Base-by-base conservation (phyloP, 495 filamentous ascomycete genomes). In the Chaetomium cochliodes region DNA sequence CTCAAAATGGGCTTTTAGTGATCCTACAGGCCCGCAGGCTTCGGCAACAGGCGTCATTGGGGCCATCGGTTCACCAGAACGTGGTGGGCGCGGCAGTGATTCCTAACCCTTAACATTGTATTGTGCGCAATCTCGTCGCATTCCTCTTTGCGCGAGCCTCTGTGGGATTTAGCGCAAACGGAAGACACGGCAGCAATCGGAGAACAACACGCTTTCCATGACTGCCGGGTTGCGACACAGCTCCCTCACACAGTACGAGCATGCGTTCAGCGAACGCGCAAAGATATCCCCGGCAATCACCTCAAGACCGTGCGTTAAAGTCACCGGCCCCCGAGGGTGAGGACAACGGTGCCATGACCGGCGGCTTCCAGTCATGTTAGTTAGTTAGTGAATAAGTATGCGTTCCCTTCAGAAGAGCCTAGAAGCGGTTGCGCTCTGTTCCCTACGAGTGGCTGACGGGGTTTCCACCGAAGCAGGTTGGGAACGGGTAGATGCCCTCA, bases 71-170 rank as follows among this genome's bases (percentile, higher is more conserved):
- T 15, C 3, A 23, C 23, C 25, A 20, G 37, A 49, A 28, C 25
- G 13, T 18, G 49, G 33, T 49, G 20, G 49, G 28, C 20, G 23
- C 12, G 41, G 16, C 2, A 25, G 26, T 39, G 44, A 20, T 26
- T 33, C 22, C 2, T 30, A 20, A 47, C n/a, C 8, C 30, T 9
- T 26, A 16, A 20, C 39, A 7, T 33, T 33, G 60, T 47, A 13
- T 22, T 47, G 50, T 3, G 61, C 53, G 61, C 61, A 57, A 63
- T 55, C 61, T 63, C 54, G 60, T 63, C 60, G 60, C 60, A 63
- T 63, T 63, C 60, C 51, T 13, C 16, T 22, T 25, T 41, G 30
- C 39, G 15, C n/a, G n/a, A 33, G 13, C 20, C n/a, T 41, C 13
- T n/a, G 20, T n/a, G 20, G 7, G 33, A 9, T 39, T 26, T 44